A percentile compares a stretch with the other conserved stretches of the same genome.
Conservation (phyloP, 2,329 filamentous ascomycete genomes). For the Malbranchea zuffiana region DNA sequence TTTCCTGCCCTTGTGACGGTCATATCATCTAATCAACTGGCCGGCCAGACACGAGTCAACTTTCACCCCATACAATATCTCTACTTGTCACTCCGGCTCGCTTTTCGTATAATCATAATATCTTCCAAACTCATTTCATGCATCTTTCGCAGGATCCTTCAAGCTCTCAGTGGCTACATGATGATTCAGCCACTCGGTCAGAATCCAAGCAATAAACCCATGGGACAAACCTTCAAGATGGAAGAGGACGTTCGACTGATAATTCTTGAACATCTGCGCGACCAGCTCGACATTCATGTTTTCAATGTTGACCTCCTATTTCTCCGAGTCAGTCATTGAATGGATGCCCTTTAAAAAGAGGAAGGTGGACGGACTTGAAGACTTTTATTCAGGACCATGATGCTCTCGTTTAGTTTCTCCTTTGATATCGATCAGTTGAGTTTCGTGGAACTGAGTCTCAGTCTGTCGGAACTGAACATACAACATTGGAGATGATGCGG, state of each 20-base stretch:
- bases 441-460: not conserved
- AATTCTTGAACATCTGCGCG: conserved; percentile 99
- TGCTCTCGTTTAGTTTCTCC: conserved; percentile 95
- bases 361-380: conserved; percentile 53
- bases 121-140: not conserved
- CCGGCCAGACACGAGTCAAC: too few species aligned
- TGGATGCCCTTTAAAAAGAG: not conserved
- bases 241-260: conserved; percentile 94
- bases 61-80: too few species aligned
- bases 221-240: conserved; percentile 71
- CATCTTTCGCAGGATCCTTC: conserved; percentile 9
- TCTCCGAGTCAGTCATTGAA: conserved; percentile 1
- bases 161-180: conserved; percentile 10
- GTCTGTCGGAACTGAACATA: conserved; percentile 41
- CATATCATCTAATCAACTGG: too few species aligned
- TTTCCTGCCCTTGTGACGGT: too few species aligned
- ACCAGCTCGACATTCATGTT: conserved; percentile 99
- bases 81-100: too few species aligned
- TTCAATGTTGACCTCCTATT: conserved; percentile 88
- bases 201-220: not conserved
- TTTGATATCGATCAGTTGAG: conserved; percentile 28
- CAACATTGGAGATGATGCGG: conserved; percentile 94
- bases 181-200: conserved; percentile 1
- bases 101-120: not conserved
- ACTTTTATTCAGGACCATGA: conserved; percentile 84